Conservation (phyloP, 108 stramenopile genomes). For the Nannochloropsis granulata region DNA sequence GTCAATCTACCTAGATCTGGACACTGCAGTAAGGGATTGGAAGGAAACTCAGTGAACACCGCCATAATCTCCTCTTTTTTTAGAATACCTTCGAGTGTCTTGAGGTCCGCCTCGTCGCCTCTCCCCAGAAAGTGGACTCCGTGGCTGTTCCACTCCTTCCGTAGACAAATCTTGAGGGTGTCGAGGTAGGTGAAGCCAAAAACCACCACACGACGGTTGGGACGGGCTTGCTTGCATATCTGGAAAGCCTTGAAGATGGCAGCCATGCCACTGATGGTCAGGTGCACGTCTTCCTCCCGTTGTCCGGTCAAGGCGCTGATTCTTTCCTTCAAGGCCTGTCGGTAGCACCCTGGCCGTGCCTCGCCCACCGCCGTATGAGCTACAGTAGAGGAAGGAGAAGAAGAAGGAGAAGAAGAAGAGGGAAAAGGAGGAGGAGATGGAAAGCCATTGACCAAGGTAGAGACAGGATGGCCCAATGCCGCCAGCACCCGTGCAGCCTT, state of each 20-base stretch:
- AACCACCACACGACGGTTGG: constrained; percentile 36
- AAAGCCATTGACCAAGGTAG: neutral
- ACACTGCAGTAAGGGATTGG: constrained; percentile 51
- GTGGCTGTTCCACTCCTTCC: constrained; percentile 43
- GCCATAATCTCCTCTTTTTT: constrained; percentile 19
- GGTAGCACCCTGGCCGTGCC: neutral
- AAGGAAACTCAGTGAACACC: constrained; percentile 52
- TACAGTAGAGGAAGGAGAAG: neutral
- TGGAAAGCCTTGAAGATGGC: constrained; percentile 44
- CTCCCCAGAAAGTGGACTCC: constrained; percentile 50
- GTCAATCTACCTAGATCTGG: constrained; percentile 42
- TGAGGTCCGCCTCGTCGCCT: constrained; percentile 44
- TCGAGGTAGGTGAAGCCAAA: constrained; percentile 60
- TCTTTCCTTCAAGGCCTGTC: neutral
- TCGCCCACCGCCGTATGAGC: neutral
- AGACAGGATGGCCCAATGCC: neutral
- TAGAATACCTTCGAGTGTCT: constrained; percentile 33
- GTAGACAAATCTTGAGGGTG: constrained; percentile 50
- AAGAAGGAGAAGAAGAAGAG: neutral
- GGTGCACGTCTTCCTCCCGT: constrained; percentile 33
- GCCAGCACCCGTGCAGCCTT: constrained; percentile 24
- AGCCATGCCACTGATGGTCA: constrained; percentile 48
- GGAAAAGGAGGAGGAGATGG: neutral
- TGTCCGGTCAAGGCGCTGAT: constrained; percentile 41
- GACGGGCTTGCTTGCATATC: constrained; percentile 26